Evolutionary conservation across 1,139 yeast species (phyloP).

Genomic region (Magnusiomyces fungicola): DNA sequence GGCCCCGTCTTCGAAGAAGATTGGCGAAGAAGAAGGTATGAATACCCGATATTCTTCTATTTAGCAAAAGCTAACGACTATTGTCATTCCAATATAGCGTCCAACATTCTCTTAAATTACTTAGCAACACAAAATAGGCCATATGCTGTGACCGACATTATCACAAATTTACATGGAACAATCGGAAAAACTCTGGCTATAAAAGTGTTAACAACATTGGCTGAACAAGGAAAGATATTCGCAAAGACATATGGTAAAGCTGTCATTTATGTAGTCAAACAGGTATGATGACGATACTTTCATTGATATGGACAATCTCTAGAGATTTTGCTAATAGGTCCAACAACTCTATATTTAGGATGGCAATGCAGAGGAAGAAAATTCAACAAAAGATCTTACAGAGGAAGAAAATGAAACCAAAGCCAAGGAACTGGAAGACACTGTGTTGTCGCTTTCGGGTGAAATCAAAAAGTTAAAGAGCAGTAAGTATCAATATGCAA

Average conservation of each 20-base stretch:
- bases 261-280: conserved; percentile 32
- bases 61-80: too few relatives aligned
- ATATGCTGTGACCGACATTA: conserved; percentile 34
- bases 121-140: conserved; percentile 37
- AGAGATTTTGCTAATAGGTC: too few relatives aligned
- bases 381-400: conserved; percentile 18
- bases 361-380: conserved; percentile 3
- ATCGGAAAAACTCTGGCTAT: conserved; percentile 28
- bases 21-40: too few relatives aligned
- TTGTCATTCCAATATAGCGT: too few relatives aligned
- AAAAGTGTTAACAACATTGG: conserved; percentile 29
- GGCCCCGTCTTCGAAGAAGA: too few relatives aligned
- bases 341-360: too few relatives aligned
- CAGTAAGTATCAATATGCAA: conserved; percentile 10
- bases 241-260: conserved; percentile 34
- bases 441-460: conserved; percentile 13
- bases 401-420: conserved; percentile 17
- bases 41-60: too few relatives aligned
- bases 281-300: too few relatives aligned
- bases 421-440: conserved; percentile 15
- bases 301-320: too few relatives aligned
- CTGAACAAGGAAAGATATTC: conserved; percentile 25
- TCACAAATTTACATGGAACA: conserved; percentile 33
- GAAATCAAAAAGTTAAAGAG: conserved; percentile 15
- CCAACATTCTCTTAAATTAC: conserved; percentile 25